A percentile compares a stretch with the other conserved stretches of the same genome.
phyloP scores from a whole-genome alignment of 1,284 basidiomycete species.

The Apiotrichum brassicae region DNA sequence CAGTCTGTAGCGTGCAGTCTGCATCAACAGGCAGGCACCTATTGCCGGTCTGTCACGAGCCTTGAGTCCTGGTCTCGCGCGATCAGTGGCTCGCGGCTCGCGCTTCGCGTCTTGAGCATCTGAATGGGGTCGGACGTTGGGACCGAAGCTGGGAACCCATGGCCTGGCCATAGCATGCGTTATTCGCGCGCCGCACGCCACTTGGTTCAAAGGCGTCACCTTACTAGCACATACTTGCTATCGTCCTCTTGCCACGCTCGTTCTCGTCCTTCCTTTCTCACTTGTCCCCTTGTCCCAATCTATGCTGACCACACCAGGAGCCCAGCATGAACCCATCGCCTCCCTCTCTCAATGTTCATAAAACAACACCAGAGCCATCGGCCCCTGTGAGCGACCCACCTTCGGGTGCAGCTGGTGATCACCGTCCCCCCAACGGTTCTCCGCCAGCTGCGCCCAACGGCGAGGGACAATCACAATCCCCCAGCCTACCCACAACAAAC shows the following conservation, averaged over 20 bases:
- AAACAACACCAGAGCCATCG: conserved; percentile 3
- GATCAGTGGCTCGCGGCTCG: too few relatives aligned
- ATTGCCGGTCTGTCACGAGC: too few relatives aligned
- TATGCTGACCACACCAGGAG: conserved; percentile 9
- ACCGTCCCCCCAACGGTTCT: not conserved
- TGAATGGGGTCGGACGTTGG: not conserved
- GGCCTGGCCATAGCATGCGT: too few relatives aligned
- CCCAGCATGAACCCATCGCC: conserved; percentile 20
- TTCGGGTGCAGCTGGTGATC: not conserved
- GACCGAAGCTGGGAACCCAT: too few relatives aligned
- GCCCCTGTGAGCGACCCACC: conserved; percentile 4
- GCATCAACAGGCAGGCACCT: not conserved
- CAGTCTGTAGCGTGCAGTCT: not conserved
- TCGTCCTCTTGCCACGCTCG: too few relatives aligned
- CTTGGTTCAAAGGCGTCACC: too few relatives aligned
- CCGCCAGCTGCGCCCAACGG: not conserved
- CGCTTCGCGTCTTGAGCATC: not conserved
- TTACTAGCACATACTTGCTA: too few relatives aligned
- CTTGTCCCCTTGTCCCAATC: too few relatives aligned
- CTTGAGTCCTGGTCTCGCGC: too few relatives aligned
- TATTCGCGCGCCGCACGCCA: too few relatives aligned
- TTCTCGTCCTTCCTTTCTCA: too few relatives aligned
- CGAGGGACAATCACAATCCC: not conserved
- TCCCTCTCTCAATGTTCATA: conserved; percentile 6
- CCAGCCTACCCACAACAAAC: not conserved